Base-by-base conservation (phyloP, 2,329 filamentous ascomycete species). In the Zopfia rhizophila region DNA sequence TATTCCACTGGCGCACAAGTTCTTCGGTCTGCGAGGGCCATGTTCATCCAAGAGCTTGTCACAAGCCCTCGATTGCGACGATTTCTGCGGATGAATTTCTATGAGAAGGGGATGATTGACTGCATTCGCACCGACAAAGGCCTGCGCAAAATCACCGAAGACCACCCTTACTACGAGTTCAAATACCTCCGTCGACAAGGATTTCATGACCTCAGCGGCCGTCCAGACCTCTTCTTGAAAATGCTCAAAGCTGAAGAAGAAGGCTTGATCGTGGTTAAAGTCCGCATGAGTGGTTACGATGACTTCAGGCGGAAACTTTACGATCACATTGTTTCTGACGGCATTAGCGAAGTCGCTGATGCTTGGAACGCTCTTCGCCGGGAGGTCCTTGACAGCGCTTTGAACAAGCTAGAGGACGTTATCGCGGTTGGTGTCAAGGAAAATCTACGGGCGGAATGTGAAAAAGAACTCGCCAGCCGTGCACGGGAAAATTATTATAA, bases 211-310 rank as follows among this genome's bases (percentile, higher is more conserved):
- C 83, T 97, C 48, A 88, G 91, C 3, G 84, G 86, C 39, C 86
- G 89, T 40, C 94, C 94, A 1, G 92, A 97, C 55, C 79, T 96
- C 18, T 99, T 94, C 69, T 77, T 99, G 44, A 93, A 95, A 74
- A 99, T 99, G 94, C 85, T 97, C 71, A 95, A 91, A 69, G 94
- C 94, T 2, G 94, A 99, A 70, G 89, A 94, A 62, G 94, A 99
- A 69, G 92, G 93, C 2, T 78, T 99, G 1, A 82, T 99, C 11
- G 90, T 96, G 48, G 90, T 99, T 42, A 86, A 84, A 58, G 83
- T 97, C 13, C 83, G 82, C 11, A 82, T 97, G 69, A 85, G 90
- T 60, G 85, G 88, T 43, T 86, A 89, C 59, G 83, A 87, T 5
- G 82, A 87, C 23, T 92, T 96, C 76, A 86, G 86, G 46, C 83